Base-by-base conservation (phyloP, 2,329 filamentous ascomycete genomes). In the Pseudogymnoascus verrucosus region DNA sequence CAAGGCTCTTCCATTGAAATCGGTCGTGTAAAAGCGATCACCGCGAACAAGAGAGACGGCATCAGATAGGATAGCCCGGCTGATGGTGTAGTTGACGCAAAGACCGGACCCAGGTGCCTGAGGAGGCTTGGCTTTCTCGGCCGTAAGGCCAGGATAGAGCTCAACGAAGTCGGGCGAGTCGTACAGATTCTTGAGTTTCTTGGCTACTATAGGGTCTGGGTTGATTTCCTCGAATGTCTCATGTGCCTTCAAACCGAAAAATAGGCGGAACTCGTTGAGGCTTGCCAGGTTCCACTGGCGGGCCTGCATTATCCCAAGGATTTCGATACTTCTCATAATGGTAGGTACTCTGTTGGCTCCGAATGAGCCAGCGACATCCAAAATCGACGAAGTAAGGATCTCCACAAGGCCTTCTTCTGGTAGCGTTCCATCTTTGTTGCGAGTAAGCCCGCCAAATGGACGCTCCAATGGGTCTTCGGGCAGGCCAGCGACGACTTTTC, bases 171-270 rank as follows among this genome's bases (percentile, higher is more conserved):
- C 71, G 4, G 70, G 70, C 54, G 68, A 67, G 65, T 89, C 88
- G 73, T 92, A 92, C 10, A 95, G 79, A 63, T 86, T 79, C 14
- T 82, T 79, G 4, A 92, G 80, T 26, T 84, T 79, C 59, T 88
- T 81, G 1, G 89, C 84, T 14, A 93, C 83, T 12, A 84, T 82
- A 0, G 87, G 87, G 68, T 95, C 88, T 0, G 87, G 85, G 74
- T 93, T 95, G 76, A 96, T 92, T 61, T 93, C 89, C 73, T 93
- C 89, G 65, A 96, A 96, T 0, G 80, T 89, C 21, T 87, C 84
- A 71, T 96, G 88, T 0, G 84, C 83, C 75, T 89, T 89, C 5
- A 96, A 78, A 1, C 87, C 86, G 69, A 93, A 93, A 76, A 92
- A 89, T 73, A 89, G 87, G 62, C 91, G 84, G 79, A 95, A 96